Percentiles rank a stretch among this genome's conserved stretches.
Evolutionary conservation across 495 filamentous ascomycete species (phyloP).

Genomic region (Xylaria intraflava): DNA sequence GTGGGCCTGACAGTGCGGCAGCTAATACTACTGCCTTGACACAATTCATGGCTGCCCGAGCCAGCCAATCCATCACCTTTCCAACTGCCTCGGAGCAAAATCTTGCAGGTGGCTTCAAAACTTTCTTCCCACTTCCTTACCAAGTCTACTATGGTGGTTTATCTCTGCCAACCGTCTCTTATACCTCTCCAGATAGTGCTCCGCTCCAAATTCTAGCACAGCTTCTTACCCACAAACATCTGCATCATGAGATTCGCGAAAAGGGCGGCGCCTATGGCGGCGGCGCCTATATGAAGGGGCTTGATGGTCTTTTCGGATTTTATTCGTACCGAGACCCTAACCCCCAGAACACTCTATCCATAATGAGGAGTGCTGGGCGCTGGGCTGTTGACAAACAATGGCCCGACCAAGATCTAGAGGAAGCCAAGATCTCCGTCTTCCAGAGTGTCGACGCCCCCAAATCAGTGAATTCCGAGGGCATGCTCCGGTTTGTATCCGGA

Average conservation of each 20-base stretch:
- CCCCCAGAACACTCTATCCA: conserved; percentile 74
- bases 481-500: conserved; percentile 75
- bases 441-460: conserved; percentile 90
- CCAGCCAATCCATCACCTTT: conserved; percentile 35
- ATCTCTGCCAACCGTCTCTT: conserved; percentile 77
- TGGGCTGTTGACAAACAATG: conserved; percentile 82
- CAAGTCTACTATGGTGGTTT: conserved; percentile 91
- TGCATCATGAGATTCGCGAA: conserved; percentile 96
- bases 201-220: conserved; percentile 82
- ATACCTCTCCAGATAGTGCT: conserved; percentile 65
- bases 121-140: conserved; percentile 91
- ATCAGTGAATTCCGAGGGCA: conserved; percentile 81
- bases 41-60: conserved; percentile 60
- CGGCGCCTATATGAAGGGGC: conserved; percentile 69
- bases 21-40: conserved; percentile 68
- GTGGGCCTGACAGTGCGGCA: conserved; percentile 60
- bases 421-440: conserved; percentile 93
- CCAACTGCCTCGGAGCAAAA: conserved; percentile 24
- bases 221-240: conserved; percentile 91
- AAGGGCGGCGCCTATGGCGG: conserved; percentile 97
- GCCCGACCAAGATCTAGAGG: conserved; percentile 83
- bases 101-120: conserved; percentile 49
- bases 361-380: conserved; percentile 75
- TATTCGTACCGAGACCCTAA: conserved; percentile 98
- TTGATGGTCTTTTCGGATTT: conserved; percentile 85